These are phyloP conservation scores for Discostella stelligeroides DNA, from an alignment of 108 stramenopile genomes.

Conservation along the genomic window DNA sequence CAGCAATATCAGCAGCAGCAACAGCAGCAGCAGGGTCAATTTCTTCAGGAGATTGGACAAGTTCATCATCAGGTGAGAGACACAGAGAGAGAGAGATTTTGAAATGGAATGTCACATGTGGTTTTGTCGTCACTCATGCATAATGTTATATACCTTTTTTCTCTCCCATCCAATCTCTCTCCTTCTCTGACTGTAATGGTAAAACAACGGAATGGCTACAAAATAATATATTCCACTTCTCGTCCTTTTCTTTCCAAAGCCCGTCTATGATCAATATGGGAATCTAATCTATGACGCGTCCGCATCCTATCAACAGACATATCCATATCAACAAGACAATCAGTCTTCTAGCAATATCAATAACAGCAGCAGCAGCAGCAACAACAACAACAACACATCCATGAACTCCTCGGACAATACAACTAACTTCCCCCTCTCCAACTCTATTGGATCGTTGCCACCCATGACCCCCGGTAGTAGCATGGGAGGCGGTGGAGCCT, in stretches of 20 bases:
- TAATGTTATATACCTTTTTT: too few species aligned
- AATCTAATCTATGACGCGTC: slow-evolving; percentile 44
- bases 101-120: neutral
- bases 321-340: slow-evolving; percentile 41
- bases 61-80: slow-evolving; percentile 35
- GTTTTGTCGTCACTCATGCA: too few species aligned
- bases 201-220: too few species aligned
- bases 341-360: neutral
- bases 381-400: slow-evolving; percentile 24
- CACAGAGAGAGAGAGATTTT: neutral
- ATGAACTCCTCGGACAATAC: slow-evolving; percentile 1
- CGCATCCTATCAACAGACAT: slow-evolving; percentile 43
- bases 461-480: slow-evolving; percentile 29
- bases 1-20: slow-evolving; percentile 22
- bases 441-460: slow-evolving; percentile 53
- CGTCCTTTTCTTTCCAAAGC: neutral
- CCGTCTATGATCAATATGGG: slow-evolving; percentile 52
- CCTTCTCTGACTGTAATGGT: too few species aligned
- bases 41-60: slow-evolving; percentile 13
- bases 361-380: slow-evolving; percentile 17
- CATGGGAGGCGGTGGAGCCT: slow-evolving; percentile 21
- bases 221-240: too few species aligned
- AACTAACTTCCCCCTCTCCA: slow-evolving; percentile 32
- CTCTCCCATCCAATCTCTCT: too few species aligned
- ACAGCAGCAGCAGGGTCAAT: slow-evolving; percentile 38